Evolutionary conservation across 306 rosid species (phyloP).

Genomic region (Carpinus fangiana): DNA sequence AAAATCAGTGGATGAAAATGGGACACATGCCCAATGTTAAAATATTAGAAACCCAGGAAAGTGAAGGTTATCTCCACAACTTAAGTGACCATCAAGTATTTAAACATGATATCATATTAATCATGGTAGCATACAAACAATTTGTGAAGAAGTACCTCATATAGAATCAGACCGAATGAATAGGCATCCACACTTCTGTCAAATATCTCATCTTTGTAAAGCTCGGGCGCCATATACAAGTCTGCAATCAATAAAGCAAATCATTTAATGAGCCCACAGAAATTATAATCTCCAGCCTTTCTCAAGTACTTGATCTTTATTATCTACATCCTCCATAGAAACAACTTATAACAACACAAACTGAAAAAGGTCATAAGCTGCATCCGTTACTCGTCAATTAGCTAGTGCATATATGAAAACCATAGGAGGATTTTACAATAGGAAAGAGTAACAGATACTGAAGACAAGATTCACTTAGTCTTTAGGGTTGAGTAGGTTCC

Average conservation of each 20-base stretch:
- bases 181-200: conserved; percentile 85
- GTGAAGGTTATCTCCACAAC: conserved; percentile 12
- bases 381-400: neutral
- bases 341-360: neutral
- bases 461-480: neutral
- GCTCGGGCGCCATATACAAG: conserved; percentile 88
- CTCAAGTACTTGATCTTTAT: neutral
- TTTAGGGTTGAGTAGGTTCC: neutral
- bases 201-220: conserved; percentile 72
- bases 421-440: neutral
- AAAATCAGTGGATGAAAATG: conserved; percentile 15
- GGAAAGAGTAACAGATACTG: neutral
- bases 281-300: neutral
- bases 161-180: conserved; percentile 85
- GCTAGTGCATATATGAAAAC: neutral
- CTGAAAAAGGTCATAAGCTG: neutral
- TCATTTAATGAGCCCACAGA: conserved; percentile 21
- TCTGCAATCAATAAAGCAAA: conserved; percentile 49
- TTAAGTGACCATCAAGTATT: conserved; percentile 1
- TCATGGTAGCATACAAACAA: neutral
- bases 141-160: conserved; percentile 61
- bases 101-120: conserved; percentile 27
- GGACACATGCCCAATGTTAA: conserved; percentile 5
- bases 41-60: conserved; percentile 20
- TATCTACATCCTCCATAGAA: neutral